A percentile compares a stretch with the other conserved stretches of the same genome.
phyloP scores from a whole-genome alignment of 2,329 filamentous ascomycete genomes.

The Alternaria longipes region DNA sequence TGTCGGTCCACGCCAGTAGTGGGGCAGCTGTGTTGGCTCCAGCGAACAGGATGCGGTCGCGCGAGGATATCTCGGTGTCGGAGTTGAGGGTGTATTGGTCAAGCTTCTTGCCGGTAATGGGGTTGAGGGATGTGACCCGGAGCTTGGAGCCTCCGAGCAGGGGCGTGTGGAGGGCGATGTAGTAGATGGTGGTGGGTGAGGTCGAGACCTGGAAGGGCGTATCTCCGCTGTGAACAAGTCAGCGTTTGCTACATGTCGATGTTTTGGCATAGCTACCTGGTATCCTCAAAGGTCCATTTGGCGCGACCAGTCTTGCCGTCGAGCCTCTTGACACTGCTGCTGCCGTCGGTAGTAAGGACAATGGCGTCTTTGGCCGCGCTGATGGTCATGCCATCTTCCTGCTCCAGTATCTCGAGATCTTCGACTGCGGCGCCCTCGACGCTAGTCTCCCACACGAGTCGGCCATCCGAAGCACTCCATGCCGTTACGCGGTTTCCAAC shows the following conservation, averaged over 20 bases:
- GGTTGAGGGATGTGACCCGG: slow-evolving; percentile 78
- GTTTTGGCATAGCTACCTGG: slow-evolving; percentile 54
- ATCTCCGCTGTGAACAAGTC: slow-evolving; percentile 64
- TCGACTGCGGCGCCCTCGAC: slow-evolving; percentile 66
- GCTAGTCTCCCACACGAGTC: slow-evolving; percentile 75
- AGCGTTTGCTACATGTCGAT: slow-evolving; percentile 8
- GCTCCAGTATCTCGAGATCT: slow-evolving; percentile 80
- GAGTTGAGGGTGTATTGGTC: slow-evolving; percentile 77
- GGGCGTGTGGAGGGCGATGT: slow-evolving; percentile 76
- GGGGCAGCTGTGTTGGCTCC: slow-evolving; percentile 79
- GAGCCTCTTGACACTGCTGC: slow-evolving; percentile 72
- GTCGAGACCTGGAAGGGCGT: slow-evolving; percentile 77
- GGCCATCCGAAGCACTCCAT: slow-evolving; percentile 86
- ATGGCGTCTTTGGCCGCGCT: slow-evolving; percentile 72
- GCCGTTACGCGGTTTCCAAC: slow-evolving; percentile 74
- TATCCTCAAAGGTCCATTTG: slow-evolving; percentile 80
- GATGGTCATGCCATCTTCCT: slow-evolving; percentile 65
- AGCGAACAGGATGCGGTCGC: slow-evolving; percentile 75
- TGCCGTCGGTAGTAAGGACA: slow-evolving; percentile 68
- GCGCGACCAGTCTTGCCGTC: slow-evolving; percentile 76
- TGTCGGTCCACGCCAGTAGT: slow-evolving; percentile 79
- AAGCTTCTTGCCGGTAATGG: slow-evolving; percentile 73
- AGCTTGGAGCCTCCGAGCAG: slow-evolving; percentile 74
- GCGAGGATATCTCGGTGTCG: slow-evolving; percentile 74
- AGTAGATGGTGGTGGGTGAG: slow-evolving; percentile 75